Evolutionary conservation across 768 basidiomycete species (phyloP).

Genomic region (Calocybe gangraenosa): DNA sequence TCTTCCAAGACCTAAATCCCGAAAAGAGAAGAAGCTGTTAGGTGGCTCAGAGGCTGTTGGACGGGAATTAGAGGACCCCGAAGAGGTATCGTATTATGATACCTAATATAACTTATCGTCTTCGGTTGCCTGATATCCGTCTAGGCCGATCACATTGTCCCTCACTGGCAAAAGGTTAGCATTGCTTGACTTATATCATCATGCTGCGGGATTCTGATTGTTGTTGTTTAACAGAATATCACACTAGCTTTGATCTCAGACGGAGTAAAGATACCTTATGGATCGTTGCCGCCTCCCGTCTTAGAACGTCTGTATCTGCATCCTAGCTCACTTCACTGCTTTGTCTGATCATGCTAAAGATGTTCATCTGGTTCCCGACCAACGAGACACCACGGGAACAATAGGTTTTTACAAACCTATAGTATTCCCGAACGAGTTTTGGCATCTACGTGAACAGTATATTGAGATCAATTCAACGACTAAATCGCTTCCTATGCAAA

Average conservation of each 20-base stretch:
- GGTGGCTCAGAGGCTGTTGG: slow-evolving; percentile 29
- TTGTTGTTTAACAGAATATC: slow-evolving; percentile 63
- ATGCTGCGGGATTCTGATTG: slow-evolving; percentile 1
- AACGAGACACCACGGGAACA: slow-evolving; percentile 61
- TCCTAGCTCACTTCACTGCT: background rate
- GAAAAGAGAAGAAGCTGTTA: slow-evolving; percentile 84
- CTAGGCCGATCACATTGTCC: slow-evolving; percentile 58
- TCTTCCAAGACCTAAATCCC: slow-evolving; percentile 60
- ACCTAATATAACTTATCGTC: background rate
- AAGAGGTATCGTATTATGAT: slow-evolving; percentile 44
- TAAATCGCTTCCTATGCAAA: slow-evolving; percentile 68
- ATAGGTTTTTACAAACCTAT: slow-evolving; percentile 82
- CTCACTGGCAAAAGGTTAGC: slow-evolving; percentile 79
- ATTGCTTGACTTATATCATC: background rate
- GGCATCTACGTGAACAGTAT: slow-evolving; percentile 82
- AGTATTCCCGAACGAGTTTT: slow-evolving; percentile 93
- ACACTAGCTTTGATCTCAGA: slow-evolving; percentile 86
- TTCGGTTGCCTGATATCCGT: background rate
- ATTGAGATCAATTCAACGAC: slow-evolving; percentile 85
- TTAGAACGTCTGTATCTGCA: slow-evolving; percentile 49
- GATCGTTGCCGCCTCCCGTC: slow-evolving; percentile 54
- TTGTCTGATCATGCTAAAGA: slow-evolving; percentile 38
- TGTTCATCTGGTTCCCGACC: slow-evolving; percentile 53
- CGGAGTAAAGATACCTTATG: slow-evolving; percentile 45
- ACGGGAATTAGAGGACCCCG: slow-evolving; percentile 27